phyloP scores from a whole-genome alignment of 2,329 filamentous ascomycete genomes.

The Cadophora gregata region DNA sequence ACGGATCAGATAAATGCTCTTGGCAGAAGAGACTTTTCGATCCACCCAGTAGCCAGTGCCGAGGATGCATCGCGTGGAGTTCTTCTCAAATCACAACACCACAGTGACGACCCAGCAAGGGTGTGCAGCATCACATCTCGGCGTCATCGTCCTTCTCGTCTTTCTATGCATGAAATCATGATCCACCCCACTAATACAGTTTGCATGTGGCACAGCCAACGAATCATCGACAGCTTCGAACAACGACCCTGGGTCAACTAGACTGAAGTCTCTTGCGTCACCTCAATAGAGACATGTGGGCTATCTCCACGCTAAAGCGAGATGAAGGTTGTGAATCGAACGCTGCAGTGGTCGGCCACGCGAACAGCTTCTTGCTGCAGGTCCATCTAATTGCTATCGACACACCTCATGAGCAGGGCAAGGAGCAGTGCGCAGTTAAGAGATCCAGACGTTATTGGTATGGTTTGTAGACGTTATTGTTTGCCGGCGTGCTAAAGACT shows the following conservation, averaged over 20 bases:
- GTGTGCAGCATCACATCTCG: not conserved
- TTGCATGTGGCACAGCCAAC: not conserved
- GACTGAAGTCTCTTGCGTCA: constrained; percentile 20
- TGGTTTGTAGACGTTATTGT: not conserved
- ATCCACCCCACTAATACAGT: constrained; percentile 2
- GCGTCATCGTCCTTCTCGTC: constrained; percentile 19
- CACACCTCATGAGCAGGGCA: not conserved
- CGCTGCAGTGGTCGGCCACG: constrained; percentile 2
- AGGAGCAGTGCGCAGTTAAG: too few species aligned
- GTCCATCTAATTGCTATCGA: constrained; percentile 15
- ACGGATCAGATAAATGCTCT: constrained; percentile 36
- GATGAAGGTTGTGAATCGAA: not conserved
- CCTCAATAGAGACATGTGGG: not conserved
- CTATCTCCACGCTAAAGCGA: not conserved
- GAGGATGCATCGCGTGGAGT: not conserved
- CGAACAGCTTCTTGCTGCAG: constrained; percentile 27
- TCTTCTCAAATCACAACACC: not conserved
- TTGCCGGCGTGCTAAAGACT: not conserved
- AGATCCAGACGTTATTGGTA: not conserved
- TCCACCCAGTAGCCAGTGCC: constrained; percentile 3
- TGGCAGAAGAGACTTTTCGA: constrained; percentile 19
- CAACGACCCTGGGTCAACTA: not conserved
- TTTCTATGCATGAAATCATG: not conserved
- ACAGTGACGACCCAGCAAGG: constrained; percentile 2
- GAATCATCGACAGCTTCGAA: not conserved